A percentile compares a stretch with the other conserved stretches of the same genome.
Conservation (phyloP, 257 asterid genomes). For the Knoxia roxburghii region DNA sequence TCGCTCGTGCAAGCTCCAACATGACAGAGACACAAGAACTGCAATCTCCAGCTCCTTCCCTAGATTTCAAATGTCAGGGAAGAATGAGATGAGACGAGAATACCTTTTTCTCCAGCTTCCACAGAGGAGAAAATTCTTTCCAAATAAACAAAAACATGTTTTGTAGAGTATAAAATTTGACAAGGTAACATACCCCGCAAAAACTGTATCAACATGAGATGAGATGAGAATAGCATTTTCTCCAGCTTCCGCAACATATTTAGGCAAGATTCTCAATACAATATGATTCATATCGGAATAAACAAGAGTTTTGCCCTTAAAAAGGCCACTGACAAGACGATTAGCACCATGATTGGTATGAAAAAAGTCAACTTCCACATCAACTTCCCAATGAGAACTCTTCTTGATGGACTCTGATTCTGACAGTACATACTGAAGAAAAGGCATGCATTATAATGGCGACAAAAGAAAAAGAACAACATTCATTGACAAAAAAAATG, state of each 20-base stretch:
- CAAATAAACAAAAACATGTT: conserved; percentile 1
- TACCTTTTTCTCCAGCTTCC: not conserved
- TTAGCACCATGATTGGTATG: conserved; percentile 65
- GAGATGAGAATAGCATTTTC: conserved; percentile 92
- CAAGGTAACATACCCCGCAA: conserved; percentile 51
- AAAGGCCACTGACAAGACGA: conserved; percentile 69
- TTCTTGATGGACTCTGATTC: conserved; percentile 59
- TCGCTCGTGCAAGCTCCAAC: conserved; percentile 98
- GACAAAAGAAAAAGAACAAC: not conserved
- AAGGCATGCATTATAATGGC: conserved; percentile 1
- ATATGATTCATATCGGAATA: conserved; percentile 87
- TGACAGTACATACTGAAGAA: conserved; percentile 66
- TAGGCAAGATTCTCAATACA: conserved; percentile 72
- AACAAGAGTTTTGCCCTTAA: conserved; percentile 80
- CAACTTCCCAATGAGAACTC: conserved; percentile 89
- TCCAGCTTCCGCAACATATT: conserved; percentile 67
- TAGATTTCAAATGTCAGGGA: conserved; percentile 22
- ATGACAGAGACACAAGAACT: conserved; percentile 94
- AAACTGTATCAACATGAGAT: conserved; percentile 91
- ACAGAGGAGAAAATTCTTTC: not conserved
- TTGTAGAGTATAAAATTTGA: conserved; percentile 3
- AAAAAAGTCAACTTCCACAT: conserved; percentile 79
- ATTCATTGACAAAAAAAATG: too few species aligned
- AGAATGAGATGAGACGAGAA: too few species aligned
- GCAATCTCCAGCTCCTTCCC: conserved; percentile 99